phyloP scores from a whole-genome alignment of 371 early-diverging fungal species.

The Syncephalis plumigaleata region DNA sequence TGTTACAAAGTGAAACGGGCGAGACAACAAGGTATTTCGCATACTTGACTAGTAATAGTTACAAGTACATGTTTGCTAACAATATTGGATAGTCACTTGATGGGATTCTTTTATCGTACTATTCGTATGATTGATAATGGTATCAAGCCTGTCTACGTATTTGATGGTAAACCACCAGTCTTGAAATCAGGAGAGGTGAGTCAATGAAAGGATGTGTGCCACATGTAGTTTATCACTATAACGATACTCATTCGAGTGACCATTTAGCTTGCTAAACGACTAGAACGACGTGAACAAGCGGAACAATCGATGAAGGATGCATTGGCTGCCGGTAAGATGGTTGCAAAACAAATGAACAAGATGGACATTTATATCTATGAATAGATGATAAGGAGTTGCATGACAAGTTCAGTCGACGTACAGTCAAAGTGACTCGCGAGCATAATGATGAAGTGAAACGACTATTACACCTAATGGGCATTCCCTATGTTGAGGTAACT shows the following conservation, averaged over 20 bases:
- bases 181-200: conserved; percentile 86
- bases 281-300: conserved; percentile 75
- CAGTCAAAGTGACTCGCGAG: conserved; percentile 85
- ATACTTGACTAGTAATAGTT: background rate
- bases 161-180: conserved; percentile 98
- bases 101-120: conserved; percentile 98
- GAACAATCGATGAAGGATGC: conserved; percentile 66
- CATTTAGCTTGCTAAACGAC: conserved; percentile 47
- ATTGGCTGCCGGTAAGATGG: conserved; percentile 46
- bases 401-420: conserved; percentile 80
- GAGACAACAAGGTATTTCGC: conserved; percentile 83
- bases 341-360: background rate
- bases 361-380: background rate
- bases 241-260: too few relatives aligned
- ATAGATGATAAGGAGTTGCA: background rate
- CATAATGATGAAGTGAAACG: conserved; percentile 94
- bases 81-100: conserved; percentile 85
- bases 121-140: conserved; percentile 98
- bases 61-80: too few relatives aligned
- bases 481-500: conserved; percentile 74
- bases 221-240: too few relatives aligned
- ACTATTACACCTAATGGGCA: conserved; percentile 89
- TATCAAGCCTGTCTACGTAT: conserved; percentile 96
- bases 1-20: conserved; percentile 77
- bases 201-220: background rate